Evolutionary conservation across 495 filamentous ascomycete genomes (phyloP).

Genomic region (Lasiosphaeria miniovina): DNA sequence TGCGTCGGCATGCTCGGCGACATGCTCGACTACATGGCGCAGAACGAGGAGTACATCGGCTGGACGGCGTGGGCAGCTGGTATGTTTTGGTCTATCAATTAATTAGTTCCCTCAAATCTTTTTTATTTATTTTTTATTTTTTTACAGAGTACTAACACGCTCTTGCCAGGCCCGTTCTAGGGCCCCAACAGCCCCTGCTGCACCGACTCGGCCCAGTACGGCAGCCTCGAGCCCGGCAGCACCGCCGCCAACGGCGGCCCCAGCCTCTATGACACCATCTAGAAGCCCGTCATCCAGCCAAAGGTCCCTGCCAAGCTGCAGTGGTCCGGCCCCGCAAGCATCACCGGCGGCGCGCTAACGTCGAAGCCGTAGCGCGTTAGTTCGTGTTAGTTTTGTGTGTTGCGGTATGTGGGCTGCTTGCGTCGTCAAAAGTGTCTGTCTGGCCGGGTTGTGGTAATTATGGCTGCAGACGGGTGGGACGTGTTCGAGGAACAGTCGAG

Average conservation of each 20-base stretch:
- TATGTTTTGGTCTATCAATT: neutral
- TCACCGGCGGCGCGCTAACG: slow-evolving; percentile 31
- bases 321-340: slow-evolving; percentile 36
- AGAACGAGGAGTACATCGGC: slow-evolving; percentile 51
- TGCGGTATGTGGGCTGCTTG: too few relatives aligned
- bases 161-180: slow-evolving; percentile 40
- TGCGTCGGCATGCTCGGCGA: slow-evolving; percentile 43
- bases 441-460: too few relatives aligned
- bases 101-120: neutral
- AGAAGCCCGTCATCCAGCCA: slow-evolving; percentile 43
- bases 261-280: slow-evolving; percentile 45
- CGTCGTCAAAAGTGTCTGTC: too few relatives aligned
- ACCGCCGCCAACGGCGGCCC: slow-evolving; percentile 42
- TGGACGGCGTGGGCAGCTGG: slow-evolving; percentile 55
- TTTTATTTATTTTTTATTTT: neutral
- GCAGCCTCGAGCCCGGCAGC: slow-evolving; percentile 47
- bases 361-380: neutral
- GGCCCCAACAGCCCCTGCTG: slow-evolving; percentile 47
- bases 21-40: slow-evolving; percentile 47
- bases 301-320: slow-evolving; percentile 42
- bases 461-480: too few relatives aligned
- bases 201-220: slow-evolving; percentile 40
- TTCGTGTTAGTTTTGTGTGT: too few relatives aligned
- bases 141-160: neutral
- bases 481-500: too few relatives aligned